A percentile compares a stretch with the other conserved stretches of the same genome.
Conservation (phyloP, 768 basidiomycete species). For the Grammothele lineata region DNA sequence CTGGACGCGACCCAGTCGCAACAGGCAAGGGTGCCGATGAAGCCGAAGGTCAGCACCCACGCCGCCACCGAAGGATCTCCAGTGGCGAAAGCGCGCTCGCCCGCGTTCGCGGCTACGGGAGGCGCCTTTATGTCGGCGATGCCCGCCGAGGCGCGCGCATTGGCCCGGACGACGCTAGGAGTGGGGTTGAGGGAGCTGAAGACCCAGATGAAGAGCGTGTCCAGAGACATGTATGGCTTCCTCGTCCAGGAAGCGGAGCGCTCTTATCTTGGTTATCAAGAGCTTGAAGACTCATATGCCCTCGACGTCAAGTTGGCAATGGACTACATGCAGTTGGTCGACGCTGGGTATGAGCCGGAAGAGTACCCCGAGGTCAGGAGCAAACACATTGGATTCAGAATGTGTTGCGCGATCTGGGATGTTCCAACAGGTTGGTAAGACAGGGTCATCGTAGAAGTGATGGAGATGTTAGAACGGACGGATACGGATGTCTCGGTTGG, state of each 20-base stretch:
- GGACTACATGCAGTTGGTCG: too few relatives aligned
- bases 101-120: constrained; percentile 15
- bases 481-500: too few relatives aligned
- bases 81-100: too few relatives aligned
- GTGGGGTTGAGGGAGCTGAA: background rate
- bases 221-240: constrained; percentile 1
- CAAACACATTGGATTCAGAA: constrained; percentile 3
- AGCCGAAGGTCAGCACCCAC: background rate
- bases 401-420: background rate
- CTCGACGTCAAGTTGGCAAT: too few relatives aligned
- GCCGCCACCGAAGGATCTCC: too few relatives aligned
- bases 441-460: background rate
- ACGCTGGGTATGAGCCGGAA: background rate
- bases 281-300: too few relatives aligned
- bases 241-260: too few relatives aligned
- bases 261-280: too few relatives aligned
- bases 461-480: constrained; percentile 1
- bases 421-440: background rate
- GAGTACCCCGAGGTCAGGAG: background rate
- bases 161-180: constrained; percentile 5
- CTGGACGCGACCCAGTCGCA: constrained; percentile 5
- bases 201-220: background rate
- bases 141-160: constrained; percentile 30
- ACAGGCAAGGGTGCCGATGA: background rate
- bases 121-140: constrained; percentile 33